Base-by-base conservation (phyloP, 768 basidiomycete genomes). In the Stropharia rugosoannulata region DNA sequence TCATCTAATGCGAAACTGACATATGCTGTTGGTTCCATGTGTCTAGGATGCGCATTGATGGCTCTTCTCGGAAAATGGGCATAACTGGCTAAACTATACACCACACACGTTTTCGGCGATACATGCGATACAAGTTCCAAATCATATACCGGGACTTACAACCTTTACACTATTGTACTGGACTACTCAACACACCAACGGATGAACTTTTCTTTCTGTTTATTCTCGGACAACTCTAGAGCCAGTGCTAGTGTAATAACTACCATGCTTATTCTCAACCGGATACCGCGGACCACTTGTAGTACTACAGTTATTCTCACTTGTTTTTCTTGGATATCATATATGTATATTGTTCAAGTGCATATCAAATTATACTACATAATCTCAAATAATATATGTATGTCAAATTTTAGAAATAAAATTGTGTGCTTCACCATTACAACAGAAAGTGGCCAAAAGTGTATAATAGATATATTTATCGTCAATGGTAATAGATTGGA, bases 21-120 rank as follows among this genome's bases (percentile, higher is more conserved):
- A 0, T 96, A 90, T 59, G 86, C 91, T 6, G 59, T 93, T 57
- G 69, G 72, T n/a, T 87, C 84, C 62, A 93, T 97, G 86, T 60
- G 88, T n/a, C 56, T 86, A 8, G 95, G 95, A 9, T 87, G 86
- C 22, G 93, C 79, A 1, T 49, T 97, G n/a, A 98, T 98, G 95
- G 85, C 93, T 1, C 77, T 97, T 9, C 78, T 98, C 15, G 95
- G 95, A 11, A 75, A 80, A 55, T 97, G 95, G 95, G 95, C 94
- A 22, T 95, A 69, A 52, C 13, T 36, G 18, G 9, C 22, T 19
- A 13, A 43, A 29, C 9, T 32, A 32, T 32, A 32, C 29, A 32
- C 29, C 29, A 7, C 6, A 32, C 29, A 7, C 29, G 29, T 32
- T 32, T 32, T 32, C 29, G 29, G 29, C 29, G 29, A 32, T 32